A percentile compares a stretch with the other conserved stretches of the same genome.
Evolutionary conservation across 345 rosid genomes (phyloP).

Genomic region (Euclidium syriacum): DNA sequence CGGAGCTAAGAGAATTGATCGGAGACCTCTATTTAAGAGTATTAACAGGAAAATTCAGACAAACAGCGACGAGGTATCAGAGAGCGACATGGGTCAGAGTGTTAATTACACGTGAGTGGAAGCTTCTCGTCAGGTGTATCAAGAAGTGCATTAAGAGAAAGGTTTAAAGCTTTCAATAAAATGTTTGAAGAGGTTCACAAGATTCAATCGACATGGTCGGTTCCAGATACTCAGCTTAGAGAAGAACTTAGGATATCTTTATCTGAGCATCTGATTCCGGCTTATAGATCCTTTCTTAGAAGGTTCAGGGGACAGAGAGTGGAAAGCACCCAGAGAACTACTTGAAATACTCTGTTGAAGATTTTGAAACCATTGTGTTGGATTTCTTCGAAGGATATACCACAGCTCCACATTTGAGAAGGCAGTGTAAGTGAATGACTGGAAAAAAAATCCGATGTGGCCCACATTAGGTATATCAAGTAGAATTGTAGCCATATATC

Average conservation of each 20-base stretch:
- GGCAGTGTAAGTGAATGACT: constrained; percentile 47
- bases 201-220: constrained; percentile 72
- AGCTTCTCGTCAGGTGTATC: constrained; percentile 87
- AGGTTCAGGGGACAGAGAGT: constrained; percentile 85
- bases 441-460: background rate
- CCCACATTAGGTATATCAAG: background rate
- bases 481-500: constrained; percentile 13
- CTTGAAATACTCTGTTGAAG: constrained; percentile 86
- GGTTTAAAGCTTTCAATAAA: constrained; percentile 85
- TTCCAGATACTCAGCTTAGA: constrained; percentile 78
- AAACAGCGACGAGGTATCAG: constrained; percentile 82
- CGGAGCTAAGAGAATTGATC: constrained; percentile 81
- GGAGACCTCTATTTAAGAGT: constrained; percentile 71
- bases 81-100: constrained; percentile 91
- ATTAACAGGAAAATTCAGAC: constrained; percentile 65
- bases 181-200: constrained; percentile 92
- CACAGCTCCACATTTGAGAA: constrained; percentile 70
- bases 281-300: constrained; percentile 90
- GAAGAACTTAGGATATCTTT: constrained; percentile 94
- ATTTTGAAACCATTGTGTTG: constrained; percentile 77
- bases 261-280: constrained; percentile 75
- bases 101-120: constrained; percentile 70
- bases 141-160: constrained; percentile 69
- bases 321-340: constrained; percentile 93
- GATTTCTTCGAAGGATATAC: constrained; percentile 94